Evolutionary conservation across 148 eudicot species (phyloP), one percentile per base, ranked within the genome.

Genomic region (Chenopodium berlandieri): DNA sequence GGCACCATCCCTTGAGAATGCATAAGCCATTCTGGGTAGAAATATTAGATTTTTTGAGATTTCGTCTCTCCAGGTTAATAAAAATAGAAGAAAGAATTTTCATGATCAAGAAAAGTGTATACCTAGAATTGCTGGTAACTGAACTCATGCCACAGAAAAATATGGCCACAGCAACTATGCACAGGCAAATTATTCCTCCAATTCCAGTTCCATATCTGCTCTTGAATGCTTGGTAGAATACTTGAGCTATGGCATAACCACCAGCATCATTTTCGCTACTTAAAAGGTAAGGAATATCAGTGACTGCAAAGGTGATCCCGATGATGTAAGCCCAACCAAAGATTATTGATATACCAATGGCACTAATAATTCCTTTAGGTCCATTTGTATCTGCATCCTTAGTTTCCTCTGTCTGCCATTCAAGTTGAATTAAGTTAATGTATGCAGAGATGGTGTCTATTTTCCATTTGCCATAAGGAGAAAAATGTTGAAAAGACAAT

Each of bases 1-100:
- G 20, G 99, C 98, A 31, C 99, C 99, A 85, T 96, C 99, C 88
- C 99, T 88, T 34, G 98, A 96, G 89, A 96, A 96, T 52, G 99
- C 98, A 85, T 92, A 96, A 31, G 89, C 97, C 99, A 96, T 96
- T 89, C 99, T 92, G 86, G 11, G 56, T 65, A 68, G 2, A 37
- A 60, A 76, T n/a, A 63, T 71, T 22, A 34, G 75, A 73, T 4
- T 32, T 75, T 63, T 17, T 65, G n/a, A 65, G 69, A 56, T 9
- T 7, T 10, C 65, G 47, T 50, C 64, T 30, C 22, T 11, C 17
- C 62, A 56, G 17, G 62, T 65, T 65, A 65, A 12, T n/a, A 6
- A 65, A 65, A 23, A 23, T 16, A 65, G 12, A 25, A 65, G 4
- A 65, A 4, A 12, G 14, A 30, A 11, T 2, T 25, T 68, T 44